A percentile compares a stretch with the other conserved stretches of the same genome.
Conservation (phyloP, 345 rosid species). For the Stellera chamaejasme region DNA sequence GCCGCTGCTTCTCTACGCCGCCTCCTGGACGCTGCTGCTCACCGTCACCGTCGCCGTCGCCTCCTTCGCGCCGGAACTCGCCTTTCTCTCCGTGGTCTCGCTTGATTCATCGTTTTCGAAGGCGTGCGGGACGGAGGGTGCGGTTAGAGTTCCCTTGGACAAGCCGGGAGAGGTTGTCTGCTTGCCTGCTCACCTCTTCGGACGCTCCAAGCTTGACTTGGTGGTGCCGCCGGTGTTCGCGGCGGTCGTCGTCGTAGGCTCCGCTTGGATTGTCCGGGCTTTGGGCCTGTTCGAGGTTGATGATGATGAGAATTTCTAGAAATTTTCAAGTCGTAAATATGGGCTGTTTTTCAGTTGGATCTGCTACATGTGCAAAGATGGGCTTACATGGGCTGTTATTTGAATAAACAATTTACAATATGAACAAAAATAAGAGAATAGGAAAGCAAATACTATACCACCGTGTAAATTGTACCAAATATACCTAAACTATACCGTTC, state of each 20-base stretch:
- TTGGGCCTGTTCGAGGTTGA: slow-evolving; percentile 72
- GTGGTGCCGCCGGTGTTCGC: slow-evolving; percentile 80
- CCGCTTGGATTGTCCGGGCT: slow-evolving; percentile 64
- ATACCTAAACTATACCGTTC: no score
- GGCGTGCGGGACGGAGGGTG: slow-evolving; percentile 34
- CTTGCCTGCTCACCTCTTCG: slow-evolving; percentile 52
- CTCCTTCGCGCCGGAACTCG: slow-evolving; percentile 74
- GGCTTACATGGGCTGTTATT: no score
- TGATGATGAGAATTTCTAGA: slow-evolving; percentile 26
- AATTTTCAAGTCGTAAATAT: no score
- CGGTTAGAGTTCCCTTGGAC: slow-evolving; percentile 58
- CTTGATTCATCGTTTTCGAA: slow-evolving; percentile 41
- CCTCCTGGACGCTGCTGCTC: slow-evolving; percentile 62
- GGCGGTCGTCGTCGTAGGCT: slow-evolving; percentile 69
- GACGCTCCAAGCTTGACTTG: slow-evolving; percentile 51
- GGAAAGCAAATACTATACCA: no score
- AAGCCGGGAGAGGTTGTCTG: slow-evolving; percentile 50
- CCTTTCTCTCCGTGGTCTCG: slow-evolving; percentile 60
- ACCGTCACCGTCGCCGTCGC: slow-evolving; percentile 55
- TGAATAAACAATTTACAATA: no score
- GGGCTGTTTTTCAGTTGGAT: no score
- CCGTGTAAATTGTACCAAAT: no score
- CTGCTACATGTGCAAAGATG: no score
- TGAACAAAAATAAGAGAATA: no score
- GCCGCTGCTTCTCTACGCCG: slow-evolving; percentile 63